These are phyloP conservation scores for Chrysoporthe austroafricana DNA, from an alignment of 2,329 filamentous ascomycete species.

Conservation along the genomic window DNA sequence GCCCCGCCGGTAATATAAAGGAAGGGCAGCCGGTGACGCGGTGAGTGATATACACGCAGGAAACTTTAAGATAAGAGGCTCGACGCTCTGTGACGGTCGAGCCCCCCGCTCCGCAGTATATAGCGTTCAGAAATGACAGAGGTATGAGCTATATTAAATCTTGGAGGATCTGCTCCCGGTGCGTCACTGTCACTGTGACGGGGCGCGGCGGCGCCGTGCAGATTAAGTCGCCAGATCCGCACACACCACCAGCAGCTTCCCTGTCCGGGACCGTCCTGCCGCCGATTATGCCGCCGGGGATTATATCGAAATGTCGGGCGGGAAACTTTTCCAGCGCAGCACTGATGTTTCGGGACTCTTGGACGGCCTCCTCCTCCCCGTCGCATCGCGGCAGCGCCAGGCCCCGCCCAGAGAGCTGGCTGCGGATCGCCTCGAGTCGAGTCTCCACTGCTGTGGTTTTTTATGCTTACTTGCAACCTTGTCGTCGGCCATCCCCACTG, in stretches of 20 bases:
- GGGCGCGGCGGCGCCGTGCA: background rate
- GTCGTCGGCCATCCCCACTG: background rate
- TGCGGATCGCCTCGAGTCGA: background rate
- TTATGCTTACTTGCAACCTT: slow-evolving; percentile 4
- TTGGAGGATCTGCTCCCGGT: background rate
- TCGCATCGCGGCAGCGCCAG: background rate
- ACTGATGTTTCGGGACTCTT: background rate
- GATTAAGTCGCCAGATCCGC: background rate
- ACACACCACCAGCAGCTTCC: background rate
- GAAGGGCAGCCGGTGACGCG: background rate
- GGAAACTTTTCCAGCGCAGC: background rate
- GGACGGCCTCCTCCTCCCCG: background rate
- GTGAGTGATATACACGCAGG: background rate
- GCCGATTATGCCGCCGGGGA: slow-evolving; percentile 1
- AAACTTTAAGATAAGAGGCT: background rate
- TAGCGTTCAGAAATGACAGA: background rate
- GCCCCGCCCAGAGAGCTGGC: no score
- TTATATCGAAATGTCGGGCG: no score
- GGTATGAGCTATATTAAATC: slow-evolving; percentile 5
- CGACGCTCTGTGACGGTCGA: background rate
- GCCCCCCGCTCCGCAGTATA: background rate
- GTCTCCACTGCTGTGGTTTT: background rate
- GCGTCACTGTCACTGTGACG: background rate
- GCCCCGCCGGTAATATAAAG: slow-evolving; percentile 12
- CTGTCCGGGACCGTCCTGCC: background rate